A percentile compares a stretch with the other conserved stretches of the same genome.
Conservation (phyloP, 176 grass and related monocot species). For the Panicum miliaceum region DNA sequence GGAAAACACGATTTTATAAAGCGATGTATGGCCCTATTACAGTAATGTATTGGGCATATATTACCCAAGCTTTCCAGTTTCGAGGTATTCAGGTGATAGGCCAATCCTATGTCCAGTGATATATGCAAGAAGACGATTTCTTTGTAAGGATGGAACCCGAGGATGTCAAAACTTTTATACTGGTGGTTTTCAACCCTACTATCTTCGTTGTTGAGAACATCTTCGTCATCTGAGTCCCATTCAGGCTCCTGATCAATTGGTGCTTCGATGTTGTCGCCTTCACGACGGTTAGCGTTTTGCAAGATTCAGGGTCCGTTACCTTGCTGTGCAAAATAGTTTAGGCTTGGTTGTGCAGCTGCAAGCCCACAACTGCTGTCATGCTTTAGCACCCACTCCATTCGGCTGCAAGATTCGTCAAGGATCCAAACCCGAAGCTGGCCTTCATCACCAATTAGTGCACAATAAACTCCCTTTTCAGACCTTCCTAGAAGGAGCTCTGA, state of each 20-base stretch:
- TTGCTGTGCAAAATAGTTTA: not conserved
- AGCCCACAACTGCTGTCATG: not conserved
- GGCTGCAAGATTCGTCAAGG: not conserved
- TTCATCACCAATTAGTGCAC: not conserved
- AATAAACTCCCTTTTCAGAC: not conserved
- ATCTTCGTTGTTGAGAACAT: not conserved
- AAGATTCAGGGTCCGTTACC: not conserved
- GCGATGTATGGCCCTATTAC: not conserved
- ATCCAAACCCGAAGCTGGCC: not conserved
- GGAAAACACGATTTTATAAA: not conserved
- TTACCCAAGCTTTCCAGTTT: not conserved
- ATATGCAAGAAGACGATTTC: not conserved
- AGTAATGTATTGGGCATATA: not conserved
- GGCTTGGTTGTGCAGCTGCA: not conserved
- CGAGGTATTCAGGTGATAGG: not conserved
- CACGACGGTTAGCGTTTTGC: not conserved
- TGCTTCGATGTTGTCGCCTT: not conserved
- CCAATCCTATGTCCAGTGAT: not conserved
- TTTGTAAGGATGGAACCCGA: not conserved
- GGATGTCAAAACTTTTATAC: not conserved
- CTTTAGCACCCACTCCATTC: not conserved
- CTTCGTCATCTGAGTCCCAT: conserved; percentile 1
- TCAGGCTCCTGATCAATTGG: not conserved
- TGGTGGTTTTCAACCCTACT: not conserved
- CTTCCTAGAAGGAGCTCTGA: not conserved